phyloP scores from a whole-genome alignment of 352 stramenopile species.

The Pythium coloratum region DNA sequence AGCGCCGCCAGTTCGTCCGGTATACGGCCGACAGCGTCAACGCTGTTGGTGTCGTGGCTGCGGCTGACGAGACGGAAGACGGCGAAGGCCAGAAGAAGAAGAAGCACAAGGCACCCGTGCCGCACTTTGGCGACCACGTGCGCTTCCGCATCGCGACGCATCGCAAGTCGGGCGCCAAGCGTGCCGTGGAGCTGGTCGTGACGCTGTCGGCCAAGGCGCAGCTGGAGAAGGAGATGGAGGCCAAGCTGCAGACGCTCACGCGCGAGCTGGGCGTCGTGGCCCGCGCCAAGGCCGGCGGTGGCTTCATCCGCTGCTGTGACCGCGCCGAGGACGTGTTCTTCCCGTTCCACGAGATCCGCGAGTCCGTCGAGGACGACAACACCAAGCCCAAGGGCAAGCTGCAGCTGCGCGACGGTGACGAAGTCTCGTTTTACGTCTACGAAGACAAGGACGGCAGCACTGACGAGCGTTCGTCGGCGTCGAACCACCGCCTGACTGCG shows the following conservation, averaged over 20 bases:
- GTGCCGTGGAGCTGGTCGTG: slow-evolving; percentile 64
- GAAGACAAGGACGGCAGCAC: slow-evolving; percentile 60
- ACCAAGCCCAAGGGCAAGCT: slow-evolving; percentile 26
- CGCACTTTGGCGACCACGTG: slow-evolving; percentile 72
- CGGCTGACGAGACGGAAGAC: slow-evolving; percentile 11
- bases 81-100: slow-evolving; percentile 25
- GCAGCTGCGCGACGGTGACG: slow-evolving; percentile 56
- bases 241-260: slow-evolving; percentile 54
- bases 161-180: slow-evolving; percentile 59
- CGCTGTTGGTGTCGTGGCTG: background rate
- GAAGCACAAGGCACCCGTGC: slow-evolving; percentile 22
- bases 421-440: slow-evolving; percentile 81
- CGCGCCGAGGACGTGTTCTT: slow-evolving; percentile 74
- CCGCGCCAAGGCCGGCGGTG: slow-evolving; percentile 57
- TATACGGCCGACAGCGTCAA: slow-evolving; percentile 59
- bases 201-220: slow-evolving; percentile 60
- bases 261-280: slow-evolving; percentile 63
- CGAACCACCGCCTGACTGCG: slow-evolving; percentile 43
- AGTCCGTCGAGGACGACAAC: slow-evolving; percentile 27
- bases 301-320: slow-evolving; percentile 73
- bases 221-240: slow-evolving; percentile 65
- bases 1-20: slow-evolving; percentile 39
- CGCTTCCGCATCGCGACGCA: slow-evolving; percentile 74
- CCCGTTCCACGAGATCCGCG: slow-evolving; percentile 63
- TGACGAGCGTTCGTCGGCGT: slow-evolving; percentile 20